phyloP scores from a whole-genome alignment of 768 basidiomycete genomes.

The Tephrocybe sp. region DNA sequence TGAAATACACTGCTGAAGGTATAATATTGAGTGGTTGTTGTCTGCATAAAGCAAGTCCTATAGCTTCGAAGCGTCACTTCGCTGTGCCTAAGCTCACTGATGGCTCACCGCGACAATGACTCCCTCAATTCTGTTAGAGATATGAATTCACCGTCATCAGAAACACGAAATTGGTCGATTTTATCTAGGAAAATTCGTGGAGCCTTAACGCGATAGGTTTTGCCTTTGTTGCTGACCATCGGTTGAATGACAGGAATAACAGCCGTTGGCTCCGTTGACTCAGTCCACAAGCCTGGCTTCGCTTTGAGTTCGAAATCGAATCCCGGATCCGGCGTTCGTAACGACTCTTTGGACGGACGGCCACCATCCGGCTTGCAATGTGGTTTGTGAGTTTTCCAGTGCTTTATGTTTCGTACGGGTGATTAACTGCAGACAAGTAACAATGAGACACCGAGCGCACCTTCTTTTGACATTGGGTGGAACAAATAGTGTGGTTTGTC shows the following conservation, averaged over 20 bases:
- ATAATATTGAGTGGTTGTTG: neutral
- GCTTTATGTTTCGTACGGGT: neutral
- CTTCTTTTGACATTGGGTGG: neutral
- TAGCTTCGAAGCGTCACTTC: neutral
- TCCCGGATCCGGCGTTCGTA: neutral
- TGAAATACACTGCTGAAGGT: too few relatives aligned
- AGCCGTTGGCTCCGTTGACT: neutral
- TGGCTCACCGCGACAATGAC: neutral
- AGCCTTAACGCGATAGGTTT: slow-evolving; percentile 2
- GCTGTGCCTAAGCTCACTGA: neutral
- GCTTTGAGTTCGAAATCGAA: neutral
- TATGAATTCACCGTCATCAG: neutral
- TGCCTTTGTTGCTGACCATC: neutral
- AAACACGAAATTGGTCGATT: neutral
- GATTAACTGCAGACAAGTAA: neutral
- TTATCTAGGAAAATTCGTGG: neutral
- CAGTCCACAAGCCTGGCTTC: neutral
- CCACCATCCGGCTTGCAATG: neutral
- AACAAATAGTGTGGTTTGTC: neutral
- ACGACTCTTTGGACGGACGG: neutral
- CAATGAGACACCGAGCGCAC: neutral
- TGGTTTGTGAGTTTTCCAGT: neutral
- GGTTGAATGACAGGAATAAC: neutral
- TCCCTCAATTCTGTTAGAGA: neutral
- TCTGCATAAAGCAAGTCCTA: neutral